phyloP scores from a whole-genome alignment of 306 rosid genomes.

The Adenanthera pavonina region DNA sequence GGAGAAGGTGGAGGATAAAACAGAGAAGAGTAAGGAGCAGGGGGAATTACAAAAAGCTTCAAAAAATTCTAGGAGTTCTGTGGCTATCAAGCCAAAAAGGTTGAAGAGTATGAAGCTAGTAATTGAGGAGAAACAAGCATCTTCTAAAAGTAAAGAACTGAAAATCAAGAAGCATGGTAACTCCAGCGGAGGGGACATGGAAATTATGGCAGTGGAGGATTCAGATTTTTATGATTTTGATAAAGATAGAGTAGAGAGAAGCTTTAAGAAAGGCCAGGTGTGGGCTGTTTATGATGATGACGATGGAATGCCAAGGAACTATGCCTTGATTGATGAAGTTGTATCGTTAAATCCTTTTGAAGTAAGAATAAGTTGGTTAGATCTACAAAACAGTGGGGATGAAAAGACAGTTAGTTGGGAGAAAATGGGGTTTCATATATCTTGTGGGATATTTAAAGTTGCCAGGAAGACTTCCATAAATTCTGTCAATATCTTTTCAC shows the following conservation, averaged over 20 bases:
- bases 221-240: constrained; percentile 84
- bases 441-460: constrained; percentile 87
- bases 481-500: constrained; percentile 80
- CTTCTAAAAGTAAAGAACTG: constrained; percentile 23
- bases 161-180: constrained; percentile 29
- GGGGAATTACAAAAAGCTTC: constrained; percentile 26
- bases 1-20: constrained; percentile 44
- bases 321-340: constrained; percentile 76
- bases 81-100: constrained; percentile 17
- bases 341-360: constrained; percentile 69
- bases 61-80: constrained; percentile 37
- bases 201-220: constrained; percentile 68
- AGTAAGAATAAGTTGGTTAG: constrained; percentile 88
- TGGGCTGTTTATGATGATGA: constrained; percentile 87
- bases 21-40: constrained; percentile 35
- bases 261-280: constrained; percentile 90
- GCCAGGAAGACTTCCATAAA: constrained; percentile 51
- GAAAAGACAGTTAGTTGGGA: constrained; percentile 52
- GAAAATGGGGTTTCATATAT: constrained; percentile 62
- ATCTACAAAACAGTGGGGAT: constrained; percentile 61
- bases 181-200: constrained; percentile 45
- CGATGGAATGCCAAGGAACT: constrained; percentile 89
- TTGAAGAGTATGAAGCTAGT: constrained; percentile 39
- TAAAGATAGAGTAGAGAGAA: constrained; percentile 74
- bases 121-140: constrained; percentile 37